These are phyloP conservation scores for Echinosophora koreensis DNA, from an alignment of 306 rosid species.

Conservation along the genomic window DNA sequence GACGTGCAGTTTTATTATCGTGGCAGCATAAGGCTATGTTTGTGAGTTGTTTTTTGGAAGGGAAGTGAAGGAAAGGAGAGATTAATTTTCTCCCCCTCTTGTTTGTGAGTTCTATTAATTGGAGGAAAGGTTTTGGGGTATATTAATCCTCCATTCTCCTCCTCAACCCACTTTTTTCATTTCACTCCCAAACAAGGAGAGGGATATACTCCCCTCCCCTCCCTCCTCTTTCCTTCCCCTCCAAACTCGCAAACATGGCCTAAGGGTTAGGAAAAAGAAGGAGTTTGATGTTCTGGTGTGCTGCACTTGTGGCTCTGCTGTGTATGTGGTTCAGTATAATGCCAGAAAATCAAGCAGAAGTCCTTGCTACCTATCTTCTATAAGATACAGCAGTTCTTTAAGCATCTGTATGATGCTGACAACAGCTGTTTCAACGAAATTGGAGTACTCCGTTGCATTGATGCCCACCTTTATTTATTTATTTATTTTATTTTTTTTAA, in stretches of 20 bases:
- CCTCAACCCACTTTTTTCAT: no score
- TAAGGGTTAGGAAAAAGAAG: neutral
- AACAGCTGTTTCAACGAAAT: constrained; percentile 5
- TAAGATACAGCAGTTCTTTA: neutral
- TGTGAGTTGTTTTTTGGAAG: no score
- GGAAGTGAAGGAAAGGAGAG: no score
- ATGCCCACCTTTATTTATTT: constrained; percentile 16
- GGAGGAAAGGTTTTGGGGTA: no score
- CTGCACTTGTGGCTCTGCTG: constrained; percentile 4
- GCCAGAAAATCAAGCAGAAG: constrained; percentile 25
- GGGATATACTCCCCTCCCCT: no score
- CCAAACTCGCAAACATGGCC: no score
- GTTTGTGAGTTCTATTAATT: no score
- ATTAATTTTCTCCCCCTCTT: no score
- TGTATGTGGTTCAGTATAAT: constrained; percentile 26
- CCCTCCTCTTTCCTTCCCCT: no score
- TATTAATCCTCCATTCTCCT: no score
- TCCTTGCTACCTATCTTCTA: constrained; percentile 31
- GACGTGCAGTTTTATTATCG: neutral
- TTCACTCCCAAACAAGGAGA: no score
- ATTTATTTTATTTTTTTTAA: neutral
- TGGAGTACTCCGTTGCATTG: constrained; percentile 12
- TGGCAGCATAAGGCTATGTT: neutral
- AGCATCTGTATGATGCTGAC: neutral
- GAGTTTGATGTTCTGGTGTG: neutral